A percentile compares a stretch with the other conserved stretches of the same genome.
Conservation (phyloP, 2,329 filamentous ascomycete species). For the Stagonosporopsis chrysanthemi region DNA sequence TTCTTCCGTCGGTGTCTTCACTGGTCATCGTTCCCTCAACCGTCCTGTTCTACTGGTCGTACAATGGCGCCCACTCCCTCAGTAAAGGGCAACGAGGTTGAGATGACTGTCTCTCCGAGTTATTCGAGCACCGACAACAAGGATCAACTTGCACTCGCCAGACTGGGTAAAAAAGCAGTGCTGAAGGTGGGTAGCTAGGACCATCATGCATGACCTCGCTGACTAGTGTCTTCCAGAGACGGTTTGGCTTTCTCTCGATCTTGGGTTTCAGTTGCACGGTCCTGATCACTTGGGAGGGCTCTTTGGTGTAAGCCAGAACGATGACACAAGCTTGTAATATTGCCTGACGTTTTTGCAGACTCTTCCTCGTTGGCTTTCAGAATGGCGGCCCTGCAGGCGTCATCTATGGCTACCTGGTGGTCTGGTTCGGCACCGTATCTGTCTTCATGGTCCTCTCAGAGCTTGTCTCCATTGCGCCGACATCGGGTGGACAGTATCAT, state of each 20-base stretch:
- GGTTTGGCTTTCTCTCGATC: conserved; percentile 38
- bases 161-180: conserved; percentile 35
- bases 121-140: conserved; percentile 19
- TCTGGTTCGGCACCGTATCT: conserved; percentile 41
- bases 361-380: conserved; percentile 30
- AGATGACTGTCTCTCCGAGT: conserved; percentile 18
- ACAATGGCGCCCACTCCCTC: conserved; percentile 21
- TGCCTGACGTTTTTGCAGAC: conserved; percentile 21
- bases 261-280: conserved; percentile 40
- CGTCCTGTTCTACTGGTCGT: neutral
- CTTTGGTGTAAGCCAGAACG: conserved; percentile 27
- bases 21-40: neutral
- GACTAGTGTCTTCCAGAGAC: conserved; percentile 22
- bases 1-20: neutral
- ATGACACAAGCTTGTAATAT: neutral
- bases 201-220: neutral
- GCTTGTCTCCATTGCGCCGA: conserved; percentile 46
- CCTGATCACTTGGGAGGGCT: conserved; percentile 41
- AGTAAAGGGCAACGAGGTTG: conserved; percentile 21
- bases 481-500: conserved; percentile 46
- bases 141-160: conserved; percentile 30
- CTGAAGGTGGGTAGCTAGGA: conserved; percentile 24
- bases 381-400: conserved; percentile 43
- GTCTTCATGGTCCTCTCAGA: conserved; percentile 39
- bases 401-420: conserved; percentile 41